These are phyloP conservation scores for Kalanchoe fedtschenkoi DNA, from an alignment of 164 flowering plant species.

Conservation along the genomic window DNA sequence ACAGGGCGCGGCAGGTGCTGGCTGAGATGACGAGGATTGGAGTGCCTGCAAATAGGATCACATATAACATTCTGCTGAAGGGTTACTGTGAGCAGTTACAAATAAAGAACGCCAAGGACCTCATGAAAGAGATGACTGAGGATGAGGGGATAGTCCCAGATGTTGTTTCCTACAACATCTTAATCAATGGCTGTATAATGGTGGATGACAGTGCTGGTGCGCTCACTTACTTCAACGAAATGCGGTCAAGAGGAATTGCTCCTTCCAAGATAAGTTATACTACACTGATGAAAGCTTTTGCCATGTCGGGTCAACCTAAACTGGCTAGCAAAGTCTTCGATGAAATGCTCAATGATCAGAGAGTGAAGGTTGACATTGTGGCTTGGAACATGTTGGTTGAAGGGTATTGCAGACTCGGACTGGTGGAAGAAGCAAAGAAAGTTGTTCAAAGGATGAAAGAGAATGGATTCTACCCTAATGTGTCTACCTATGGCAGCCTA, in stretches of 20 bases:
- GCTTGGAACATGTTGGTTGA: slow-evolving; percentile 98
- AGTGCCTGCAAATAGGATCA: slow-evolving; percentile 74
- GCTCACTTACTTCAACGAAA: slow-evolving; percentile 73
- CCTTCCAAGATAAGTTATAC: slow-evolving; percentile 95
- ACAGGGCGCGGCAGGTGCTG: slow-evolving; percentile 66
- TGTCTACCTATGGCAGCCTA: slow-evolving; percentile 80
- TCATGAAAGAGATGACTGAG: slow-evolving; percentile 56
- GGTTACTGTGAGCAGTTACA: slow-evolving; percentile 87
- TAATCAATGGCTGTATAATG: slow-evolving; percentile 80
- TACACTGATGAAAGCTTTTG: slow-evolving; percentile 93
- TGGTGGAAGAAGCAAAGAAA: slow-evolving; percentile 70
- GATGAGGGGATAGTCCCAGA: slow-evolving; percentile 57
- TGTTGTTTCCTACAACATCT: slow-evolving; percentile 82
- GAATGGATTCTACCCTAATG: slow-evolving; percentile 60
- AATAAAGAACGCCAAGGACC: slow-evolving; percentile 62
- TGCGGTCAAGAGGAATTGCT: slow-evolving; percentile 69
- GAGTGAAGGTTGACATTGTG: slow-evolving; percentile 69
- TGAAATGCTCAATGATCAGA: slow-evolving; percentile 73
- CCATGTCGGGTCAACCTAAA: slow-evolving; percentile 73
- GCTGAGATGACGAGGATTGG: slow-evolving; percentile 66
- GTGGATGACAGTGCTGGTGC: slow-evolving; percentile 86
- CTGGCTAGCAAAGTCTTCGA: slow-evolving; percentile 73
- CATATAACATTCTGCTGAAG: slow-evolving; percentile 83
- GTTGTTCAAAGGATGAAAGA: slow-evolving; percentile 57
- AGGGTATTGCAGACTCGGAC: slow-evolving; percentile 68